Evolutionary conservation across 2,329 filamentous ascomycete species (phyloP).

Genomic region (Talaromyces marneffei): DNA sequence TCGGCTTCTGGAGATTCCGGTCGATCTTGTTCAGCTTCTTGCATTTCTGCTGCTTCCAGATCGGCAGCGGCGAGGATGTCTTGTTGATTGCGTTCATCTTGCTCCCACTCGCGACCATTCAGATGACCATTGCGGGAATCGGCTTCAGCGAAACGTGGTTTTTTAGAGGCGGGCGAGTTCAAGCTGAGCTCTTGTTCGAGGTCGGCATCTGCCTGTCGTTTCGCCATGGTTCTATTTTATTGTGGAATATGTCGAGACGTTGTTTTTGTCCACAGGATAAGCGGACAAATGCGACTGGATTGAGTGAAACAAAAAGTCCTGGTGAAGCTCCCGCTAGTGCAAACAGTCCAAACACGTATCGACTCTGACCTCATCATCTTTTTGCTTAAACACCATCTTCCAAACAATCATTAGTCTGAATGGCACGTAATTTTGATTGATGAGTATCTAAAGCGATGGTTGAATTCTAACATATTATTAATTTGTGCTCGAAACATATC

Average conservation of each 20-base stretch:
- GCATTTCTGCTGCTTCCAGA: slow-evolving; percentile 57
- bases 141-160: slow-evolving; percentile 36
- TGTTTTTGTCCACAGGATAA: slow-evolving; percentile 2
- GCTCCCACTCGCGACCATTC: slow-evolving; percentile 28
- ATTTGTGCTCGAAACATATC: neutral
- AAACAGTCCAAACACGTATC: slow-evolving; percentile 9
- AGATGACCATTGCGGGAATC: slow-evolving; percentile 25
- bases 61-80: slow-evolving; percentile 54
- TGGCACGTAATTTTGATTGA: neutral
- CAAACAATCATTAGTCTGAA: neutral
- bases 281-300: neutral
- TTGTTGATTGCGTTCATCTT: slow-evolving; percentile 32
- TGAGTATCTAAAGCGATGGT: neutral
- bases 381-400: neutral
- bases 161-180: slow-evolving; percentile 42
- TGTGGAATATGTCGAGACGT: slow-evolving; percentile 3
- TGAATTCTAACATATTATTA: neutral
- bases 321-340: slow-evolving; percentile 5
- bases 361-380: neutral
- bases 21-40: slow-evolving; percentile 28
- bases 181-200: slow-evolving; percentile 31
- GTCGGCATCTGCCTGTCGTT: slow-evolving; percentile 42
- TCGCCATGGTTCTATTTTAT: slow-evolving; percentile 35
- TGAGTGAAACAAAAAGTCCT: slow-evolving; percentile 6
- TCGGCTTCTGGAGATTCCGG: slow-evolving; percentile 29